Evolutionary conservation across 23 red algal species (phyloP), one percentile per base, ranked within the genome.

Genomic region (Gracilaria gracilis): DNA sequence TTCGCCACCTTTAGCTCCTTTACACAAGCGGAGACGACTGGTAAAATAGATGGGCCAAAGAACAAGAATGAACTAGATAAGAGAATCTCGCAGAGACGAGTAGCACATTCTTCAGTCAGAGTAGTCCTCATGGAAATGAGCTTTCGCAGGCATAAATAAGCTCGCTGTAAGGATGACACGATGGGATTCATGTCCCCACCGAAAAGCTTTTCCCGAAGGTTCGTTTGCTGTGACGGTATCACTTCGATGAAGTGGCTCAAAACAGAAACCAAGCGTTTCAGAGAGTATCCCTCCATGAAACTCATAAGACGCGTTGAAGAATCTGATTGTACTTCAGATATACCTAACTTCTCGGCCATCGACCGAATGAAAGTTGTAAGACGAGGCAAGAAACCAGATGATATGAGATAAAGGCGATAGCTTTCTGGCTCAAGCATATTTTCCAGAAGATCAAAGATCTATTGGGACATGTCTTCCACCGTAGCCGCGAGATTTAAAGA

Each of bases 371-470:
- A 35, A 44, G 21, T 39, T 24, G 90, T 71, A 23, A 93, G 81
- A 54, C 69, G 81, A 46, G 82, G 53, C 53, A 86, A 75, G 55
- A 93, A 93, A 14, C 75, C 81, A 29, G 53, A 79, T 29, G 66
- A 70, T 11, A 86, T 80, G 2, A 93, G 67, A 40, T 93, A 93
- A 13, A 79, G 81, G 29, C 81, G 69, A 64, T 86, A 80, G 78
- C 58, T 85, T 49, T 67, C 44, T 21, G 90, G 59, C 32, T 80
- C 49, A 34, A 93, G 69, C 25, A 81, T 48, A 31, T 55, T 76
- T 65, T 78, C 83, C 5, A 93, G 71, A 32, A 93, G 81, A 48
- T 93, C 90, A 59, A 93, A 93, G 14, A 93, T 81, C 47, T 93
- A 61, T 58, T 79, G 59, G 32, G 90, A 93, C 38, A 75, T 62